Evolutionary conservation across 306 rosid genomes (phyloP), one percentile per base, ranked within the genome.

Genomic region (Calophaca sinica): DNA sequence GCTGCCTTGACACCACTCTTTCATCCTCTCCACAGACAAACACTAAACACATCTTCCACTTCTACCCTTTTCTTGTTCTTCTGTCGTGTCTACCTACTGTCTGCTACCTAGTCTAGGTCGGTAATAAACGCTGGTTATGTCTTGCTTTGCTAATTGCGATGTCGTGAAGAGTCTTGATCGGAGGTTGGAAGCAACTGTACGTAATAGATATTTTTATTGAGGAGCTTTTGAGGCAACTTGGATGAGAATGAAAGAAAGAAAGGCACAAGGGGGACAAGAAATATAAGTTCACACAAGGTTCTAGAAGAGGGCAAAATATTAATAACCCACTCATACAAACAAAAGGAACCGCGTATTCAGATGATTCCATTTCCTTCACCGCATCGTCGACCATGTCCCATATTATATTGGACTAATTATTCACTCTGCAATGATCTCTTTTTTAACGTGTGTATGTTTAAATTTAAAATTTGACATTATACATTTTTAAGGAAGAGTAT

Each of bases 21-120:
- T 94, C 91, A 4, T 89, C 86, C 60, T 91, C 67, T 33, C 91
- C 96, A 41, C 98, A 91, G 10, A 90, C 91, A 63, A 91, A 94
- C 66, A 94, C 96, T n/a, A 91, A 41, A 85, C 97, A 94, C 98
- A 90, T 91, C 86, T 54, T 39, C 53, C n/a, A 12, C 9, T 7
- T 70, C 9, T 11, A 48, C 31, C 41, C 50, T 38, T 70, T n/a
- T 15, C 9, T 39, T 7, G 12, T 4, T 4, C 49, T 62, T 9
- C 9, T 51, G 9, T 9, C 13, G 1, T 59, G 2, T 60, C 66
- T 60, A 6, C 6, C 46, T 35, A n/a, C n/a, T n/a, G n/a, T 28
- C 7, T 64, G 9, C 2, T 42, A 33, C 4, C 36, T 33, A 33
- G 4, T 63, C 8, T 48, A 3, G 33, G 51, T 45, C 6, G 28